Evolutionary conservation across 2,329 filamentous ascomycete species (phyloP).

Genomic region (Talaromyces sp.): DNA sequence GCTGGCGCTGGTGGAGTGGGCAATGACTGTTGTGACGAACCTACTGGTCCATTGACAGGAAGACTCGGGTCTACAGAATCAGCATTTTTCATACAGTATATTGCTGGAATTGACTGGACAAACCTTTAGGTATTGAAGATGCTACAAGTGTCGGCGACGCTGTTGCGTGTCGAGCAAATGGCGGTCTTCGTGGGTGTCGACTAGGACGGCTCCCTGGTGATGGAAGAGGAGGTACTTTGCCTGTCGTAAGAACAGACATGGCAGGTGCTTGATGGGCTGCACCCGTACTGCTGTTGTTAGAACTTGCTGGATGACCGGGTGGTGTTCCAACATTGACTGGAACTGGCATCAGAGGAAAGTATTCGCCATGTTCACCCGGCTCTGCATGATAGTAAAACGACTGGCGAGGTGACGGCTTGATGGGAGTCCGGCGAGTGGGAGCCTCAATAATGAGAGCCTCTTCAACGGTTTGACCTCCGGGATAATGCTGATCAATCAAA

Average conservation of each 20-base stretch:
- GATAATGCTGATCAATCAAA: conserved; percentile 77
- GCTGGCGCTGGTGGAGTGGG: conserved; percentile 35
- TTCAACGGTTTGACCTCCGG: conserved; percentile 79
- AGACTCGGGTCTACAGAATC: conserved; percentile 26
- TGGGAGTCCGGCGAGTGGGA: conserved; percentile 68
- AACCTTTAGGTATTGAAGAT: conserved; percentile 47
- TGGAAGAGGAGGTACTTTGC: conserved; percentile 74
- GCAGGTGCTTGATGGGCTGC: conserved; percentile 53
- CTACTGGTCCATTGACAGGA: conserved; percentile 28
- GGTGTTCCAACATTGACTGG: conserved; percentile 38
- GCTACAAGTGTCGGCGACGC: conserved; percentile 70
- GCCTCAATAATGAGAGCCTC: conserved; percentile 92
- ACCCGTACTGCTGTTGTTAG: conserved; percentile 41
- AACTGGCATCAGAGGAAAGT: conserved; percentile 71
- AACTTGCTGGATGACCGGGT: conserved; percentile 42
- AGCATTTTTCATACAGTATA: neutral
- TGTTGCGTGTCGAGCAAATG: conserved; percentile 68
- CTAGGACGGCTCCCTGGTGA: conserved; percentile 69
- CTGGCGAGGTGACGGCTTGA: conserved; percentile 68
- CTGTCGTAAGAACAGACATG: conserved; percentile 77
- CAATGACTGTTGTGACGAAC: conserved; percentile 28
- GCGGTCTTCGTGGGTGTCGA: conserved; percentile 54
- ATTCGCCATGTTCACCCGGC: conserved; percentile 71
- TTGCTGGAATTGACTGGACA: conserved; percentile 22
- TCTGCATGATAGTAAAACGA: conserved; percentile 54